Evolutionary conservation across 208 protist species (phyloP), one percentile per base, ranked within the genome.

Genomic region (Leptomonas pyrrhocoris): DNA sequence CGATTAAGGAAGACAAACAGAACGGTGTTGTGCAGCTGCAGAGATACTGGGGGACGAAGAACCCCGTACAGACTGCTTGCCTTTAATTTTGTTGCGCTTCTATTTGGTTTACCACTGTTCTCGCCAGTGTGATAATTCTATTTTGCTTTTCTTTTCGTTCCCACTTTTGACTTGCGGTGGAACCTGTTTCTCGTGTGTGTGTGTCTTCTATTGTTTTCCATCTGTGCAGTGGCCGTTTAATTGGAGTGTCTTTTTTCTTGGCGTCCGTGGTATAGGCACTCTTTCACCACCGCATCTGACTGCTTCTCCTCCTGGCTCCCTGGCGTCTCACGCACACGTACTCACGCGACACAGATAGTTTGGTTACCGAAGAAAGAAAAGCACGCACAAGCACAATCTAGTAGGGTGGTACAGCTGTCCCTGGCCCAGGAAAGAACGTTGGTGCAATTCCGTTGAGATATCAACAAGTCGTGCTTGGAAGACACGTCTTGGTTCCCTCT

Each of bases 141-240:
- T 6, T 53, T 30, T 55, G 21, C 30, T 18, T 27, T 54, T 53
- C n/a, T 30, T 65, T 54, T 34, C 34, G 34, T 12, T 38, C 34
- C 34, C 34, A 38, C 2, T 54, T 18, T 27, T 15, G 4, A 30
- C 45, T 51, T 31, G 19, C 38, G 12, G 5, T 45, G 12, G 7
- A 48, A 48, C 43, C 4, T 48, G 11, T 19, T 48, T 12, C 5
- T 19, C 43, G 15, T 49, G 16, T 49, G 16, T 49, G 18, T 48
- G 12, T 3, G 19, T 45, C 6, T 48, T 48, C 23, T 63, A 5
- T 51, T 51, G 49, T 28, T 51, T 51, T 63, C 30, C 61, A 49
- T 68, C 69, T 25, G 3, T 66, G 3, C 34, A 38, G 34, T 66
- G 23, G n/a, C 13, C 34, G 27, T 34, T 56, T 56, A 12, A 27